These are phyloP conservation scores for Pyrenophora seminiperda DNA, from an alignment of 2,329 filamentous ascomycete species.

Conservation along the genomic window DNA sequence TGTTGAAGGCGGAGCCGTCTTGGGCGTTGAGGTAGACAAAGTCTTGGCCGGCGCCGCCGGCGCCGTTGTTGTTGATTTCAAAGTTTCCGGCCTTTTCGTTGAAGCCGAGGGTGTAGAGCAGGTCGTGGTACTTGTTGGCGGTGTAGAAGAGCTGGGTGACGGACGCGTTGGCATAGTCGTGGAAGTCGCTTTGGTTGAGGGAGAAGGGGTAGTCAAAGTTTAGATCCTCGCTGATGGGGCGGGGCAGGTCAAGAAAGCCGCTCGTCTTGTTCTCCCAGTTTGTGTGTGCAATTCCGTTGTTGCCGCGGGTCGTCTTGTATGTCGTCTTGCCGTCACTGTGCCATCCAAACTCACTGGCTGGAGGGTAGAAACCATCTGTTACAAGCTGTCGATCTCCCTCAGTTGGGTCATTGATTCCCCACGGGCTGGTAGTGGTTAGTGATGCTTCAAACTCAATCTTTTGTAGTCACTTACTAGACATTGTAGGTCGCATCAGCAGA, in stretches of 20 bases:
- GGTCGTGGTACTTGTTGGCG: conserved; percentile 63
- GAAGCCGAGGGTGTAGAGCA: conserved; percentile 64
- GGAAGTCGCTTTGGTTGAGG: conserved; percentile 29
- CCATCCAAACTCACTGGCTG: conserved; percentile 61
- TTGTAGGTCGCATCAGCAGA: conserved; percentile 61
- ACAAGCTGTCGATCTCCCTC: conserved; percentile 54
- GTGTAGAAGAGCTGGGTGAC: conserved; percentile 67
- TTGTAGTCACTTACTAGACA: conserved; percentile 53
- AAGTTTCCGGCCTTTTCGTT: conserved; percentile 65
- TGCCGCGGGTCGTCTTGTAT: conserved; percentile 62
- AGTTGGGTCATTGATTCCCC: conserved; percentile 61
- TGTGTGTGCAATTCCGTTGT: conserved; percentile 63
- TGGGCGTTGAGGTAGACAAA: conserved; percentile 63
- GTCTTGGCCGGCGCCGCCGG: conserved; percentile 59
- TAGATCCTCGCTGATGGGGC: conserved; percentile 52
- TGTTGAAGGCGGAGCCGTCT: conserved; percentile 60
- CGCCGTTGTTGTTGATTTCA: conserved; percentile 61
- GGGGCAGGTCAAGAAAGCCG: conserved; percentile 57
- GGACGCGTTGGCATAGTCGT: conserved; percentile 59
- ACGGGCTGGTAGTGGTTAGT: conserved; percentile 39
- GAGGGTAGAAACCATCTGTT: conserved; percentile 56
- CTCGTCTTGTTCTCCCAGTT: conserved; percentile 52
- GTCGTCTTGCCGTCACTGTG: conserved; percentile 54
- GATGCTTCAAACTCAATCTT: background rate
- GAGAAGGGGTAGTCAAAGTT: conserved; percentile 51